Evolutionary conservation across 371 early-diverging fungal genomes (phyloP).

Genomic region (Vairimorpha apis): DNA sequence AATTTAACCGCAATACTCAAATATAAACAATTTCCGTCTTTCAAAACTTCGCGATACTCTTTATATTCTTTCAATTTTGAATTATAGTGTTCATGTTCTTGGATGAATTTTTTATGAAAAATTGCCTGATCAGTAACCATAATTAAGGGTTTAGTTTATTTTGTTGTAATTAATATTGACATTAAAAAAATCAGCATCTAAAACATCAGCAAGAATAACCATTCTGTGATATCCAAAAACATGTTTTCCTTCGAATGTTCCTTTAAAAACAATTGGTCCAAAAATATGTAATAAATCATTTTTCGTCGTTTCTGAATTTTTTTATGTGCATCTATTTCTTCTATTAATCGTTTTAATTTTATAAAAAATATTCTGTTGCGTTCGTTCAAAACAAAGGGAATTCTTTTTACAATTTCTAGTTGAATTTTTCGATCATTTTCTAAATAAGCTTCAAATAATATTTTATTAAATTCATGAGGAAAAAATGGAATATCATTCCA

Average conservation of each 20-base stretch:
- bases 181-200: neutral
- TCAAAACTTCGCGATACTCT: neutral
- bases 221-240: conserved; percentile 12
- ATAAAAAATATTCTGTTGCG: conserved; percentile 23
- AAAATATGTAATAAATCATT: conserved; percentile 13
- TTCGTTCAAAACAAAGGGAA: conserved; percentile 25
- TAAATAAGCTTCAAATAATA: conserved; percentile 14
- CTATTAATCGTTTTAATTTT: neutral
- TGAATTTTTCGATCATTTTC: conserved; percentile 13
- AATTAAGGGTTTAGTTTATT: too few species aligned
- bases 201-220: neutral
- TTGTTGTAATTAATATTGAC: neutral
- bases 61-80: neutral
- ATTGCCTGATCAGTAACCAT: neutral
- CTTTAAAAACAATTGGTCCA: conserved; percentile 6
- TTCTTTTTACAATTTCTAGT: conserved; percentile 20
- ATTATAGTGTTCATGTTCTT: neutral
- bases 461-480: conserved; percentile 7
- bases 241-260: neutral
- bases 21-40: conserved; percentile 36
- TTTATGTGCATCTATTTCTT: neutral
- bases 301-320: neutral
- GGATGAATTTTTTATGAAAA: neutral
- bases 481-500: conserved; percentile 7
- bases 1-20: conserved; percentile 8